These are phyloP conservation scores for Plenodomus biglobosus DNA, from an alignment of 2,329 filamentous ascomycete genomes.

Conservation along the genomic window DNA sequence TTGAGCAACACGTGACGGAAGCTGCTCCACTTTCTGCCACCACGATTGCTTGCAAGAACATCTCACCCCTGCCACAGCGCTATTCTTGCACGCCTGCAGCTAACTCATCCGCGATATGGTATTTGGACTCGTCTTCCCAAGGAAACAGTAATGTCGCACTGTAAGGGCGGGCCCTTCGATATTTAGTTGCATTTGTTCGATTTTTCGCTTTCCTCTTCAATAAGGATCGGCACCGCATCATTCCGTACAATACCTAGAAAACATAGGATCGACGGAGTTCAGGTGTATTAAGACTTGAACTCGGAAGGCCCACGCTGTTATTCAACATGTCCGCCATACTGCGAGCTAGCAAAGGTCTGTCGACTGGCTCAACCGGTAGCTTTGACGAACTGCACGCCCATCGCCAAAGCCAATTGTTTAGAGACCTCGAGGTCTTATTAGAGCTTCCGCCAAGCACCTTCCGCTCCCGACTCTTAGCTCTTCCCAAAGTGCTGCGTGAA, in stretches of 20 bases:
- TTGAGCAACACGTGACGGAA: neutral
- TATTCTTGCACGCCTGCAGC: neutral
- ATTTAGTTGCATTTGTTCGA: neutral
- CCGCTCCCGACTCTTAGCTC: conserved; percentile 33
- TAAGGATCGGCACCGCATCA: neutral
- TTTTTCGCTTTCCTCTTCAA: neutral
- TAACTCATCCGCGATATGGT: neutral
- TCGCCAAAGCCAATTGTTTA: conserved; percentile 37
- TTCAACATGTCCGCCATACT: conserved; percentile 14
- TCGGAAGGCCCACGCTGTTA: neutral
- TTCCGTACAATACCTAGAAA: neutral
- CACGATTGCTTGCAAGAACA: neutral
- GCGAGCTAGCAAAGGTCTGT: conserved; percentile 24
- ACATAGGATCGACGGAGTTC: neutral
- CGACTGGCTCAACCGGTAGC: conserved; percentile 27
- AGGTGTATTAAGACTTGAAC: neutral
- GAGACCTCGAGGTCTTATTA: conserved; percentile 39
- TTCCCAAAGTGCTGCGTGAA: conserved; percentile 34
- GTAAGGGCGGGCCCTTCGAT: neutral
- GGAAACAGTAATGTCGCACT: neutral
- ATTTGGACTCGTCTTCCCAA: neutral
- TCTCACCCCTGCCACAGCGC: neutral
- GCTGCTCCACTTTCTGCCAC: neutral
- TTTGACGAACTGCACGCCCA: conserved; percentile 30
- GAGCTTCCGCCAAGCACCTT: conserved; percentile 39